Evolutionary conservation across 768 basidiomycete genomes (phyloP).

Genomic region (Russula sp.): DNA sequence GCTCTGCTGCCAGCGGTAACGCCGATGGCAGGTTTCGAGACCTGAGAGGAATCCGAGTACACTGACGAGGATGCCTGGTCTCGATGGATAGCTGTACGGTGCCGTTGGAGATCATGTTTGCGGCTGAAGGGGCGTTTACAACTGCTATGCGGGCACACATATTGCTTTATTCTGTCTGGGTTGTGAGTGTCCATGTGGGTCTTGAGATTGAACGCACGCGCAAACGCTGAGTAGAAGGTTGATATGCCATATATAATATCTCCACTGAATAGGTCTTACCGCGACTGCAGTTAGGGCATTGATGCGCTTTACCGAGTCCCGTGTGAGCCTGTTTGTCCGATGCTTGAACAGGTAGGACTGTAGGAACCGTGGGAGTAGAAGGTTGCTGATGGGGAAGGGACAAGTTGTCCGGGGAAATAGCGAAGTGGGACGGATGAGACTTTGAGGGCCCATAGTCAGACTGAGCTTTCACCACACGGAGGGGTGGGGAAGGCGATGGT

Average conservation of each 20-base stretch:
- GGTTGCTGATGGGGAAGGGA: slow-evolving; percentile 46
- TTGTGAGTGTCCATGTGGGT: slow-evolving; percentile 95
- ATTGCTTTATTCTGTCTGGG: slow-evolving; percentile 83
- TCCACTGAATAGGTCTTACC: slow-evolving; percentile 35
- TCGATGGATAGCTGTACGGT: slow-evolving; percentile 73
- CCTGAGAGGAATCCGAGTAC: slow-evolving; percentile 18
- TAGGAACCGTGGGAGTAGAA: slow-evolving; percentile 36
- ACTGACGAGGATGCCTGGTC: slow-evolving; percentile 24
- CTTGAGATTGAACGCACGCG: slow-evolving; percentile 90
- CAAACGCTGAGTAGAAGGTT: slow-evolving; percentile 55
- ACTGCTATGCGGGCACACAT: slow-evolving; percentile 75
- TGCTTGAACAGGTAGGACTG: slow-evolving; percentile 32
- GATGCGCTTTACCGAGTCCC: slow-evolving; percentile 74
- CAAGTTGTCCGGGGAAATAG: slow-evolving; percentile 28
- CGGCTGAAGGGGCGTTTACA: slow-evolving; percentile 91
- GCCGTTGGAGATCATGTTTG: slow-evolving; percentile 89
- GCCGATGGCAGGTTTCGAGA: slow-evolving; percentile 16
- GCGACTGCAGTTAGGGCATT: slow-evolving; percentile 66
- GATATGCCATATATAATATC: slow-evolving; percentile 9
- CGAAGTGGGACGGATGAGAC: slow-evolving; percentile 26
- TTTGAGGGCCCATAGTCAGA: slow-evolving; percentile 19
- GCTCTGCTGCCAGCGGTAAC: slow-evolving; percentile 14
- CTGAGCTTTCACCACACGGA: slow-evolving; percentile 21
- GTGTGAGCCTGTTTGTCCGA: slow-evolving; percentile 36
- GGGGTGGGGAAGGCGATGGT: slow-evolving; percentile 12